Evolutionary conservation across 352 stramenopile genomes (phyloP), one percentile per base, ranked within the genome.

Genomic region (Globisporangium emineosum): DNA sequence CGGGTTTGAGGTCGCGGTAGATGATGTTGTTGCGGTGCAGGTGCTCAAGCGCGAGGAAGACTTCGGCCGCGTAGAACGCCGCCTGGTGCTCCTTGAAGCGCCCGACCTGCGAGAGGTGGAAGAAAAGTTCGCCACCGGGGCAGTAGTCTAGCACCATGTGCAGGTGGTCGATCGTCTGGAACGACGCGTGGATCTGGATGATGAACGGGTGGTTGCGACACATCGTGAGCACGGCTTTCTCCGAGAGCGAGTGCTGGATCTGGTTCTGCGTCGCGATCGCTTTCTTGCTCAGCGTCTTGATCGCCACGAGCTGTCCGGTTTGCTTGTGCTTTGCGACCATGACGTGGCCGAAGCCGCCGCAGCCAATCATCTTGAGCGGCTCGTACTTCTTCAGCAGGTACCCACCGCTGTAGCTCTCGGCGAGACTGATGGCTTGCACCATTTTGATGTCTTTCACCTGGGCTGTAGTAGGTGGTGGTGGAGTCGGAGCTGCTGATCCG

Each of bases 151-250:
- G 70, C 40, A 91, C 84, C 23, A 93, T 65, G 53, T 90, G 73
- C 21, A 93, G 63, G 53, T 89, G 77, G 53, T 94, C 70, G 62
- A 86, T 89, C 27, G 88, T 96, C 70, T 97, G 89, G 63, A 97
- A 97, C 21, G 87, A 83, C 21, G 78, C 83, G 59, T 96, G 86
- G 35, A 97, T 80, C 59, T 91, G 89, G 4, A 98, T 81, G 68
- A 97, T 97, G 74, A 97, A 98, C 37, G 91, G 91, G 64, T 98
- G 91, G 65, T 93, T 79, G 25, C 87, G 80, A 40, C 80, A 88
- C 69, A 97, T 95, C 29, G 82, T 87, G 25, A 98, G 84, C 52
- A 98, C 92, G 4, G 81, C 76, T 43, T 90, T 83, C 71, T 98
- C 91, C 27, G 89, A 76, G 15, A 88, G 73, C 21, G 90, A 94